A percentile compares a stretch with the other conserved stretches of the same genome.
Evolutionary conservation across 345 rosid genomes (phyloP).

Genomic region (Psidium friedrichsthalianum): DNA sequence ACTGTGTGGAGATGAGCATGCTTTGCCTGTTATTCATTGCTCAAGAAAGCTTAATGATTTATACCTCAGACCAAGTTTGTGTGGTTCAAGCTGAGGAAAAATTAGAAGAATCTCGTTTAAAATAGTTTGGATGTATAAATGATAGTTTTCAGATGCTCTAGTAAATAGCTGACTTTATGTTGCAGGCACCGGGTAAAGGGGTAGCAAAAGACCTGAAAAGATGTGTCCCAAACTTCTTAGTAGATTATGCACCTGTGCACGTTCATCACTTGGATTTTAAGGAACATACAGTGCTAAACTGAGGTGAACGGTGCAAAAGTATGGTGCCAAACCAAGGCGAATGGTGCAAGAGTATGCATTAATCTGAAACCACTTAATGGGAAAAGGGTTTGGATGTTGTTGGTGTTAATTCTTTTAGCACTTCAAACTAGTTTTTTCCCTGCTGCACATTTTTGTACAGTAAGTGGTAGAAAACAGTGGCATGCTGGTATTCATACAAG

Average conservation of each 20-base stretch:
- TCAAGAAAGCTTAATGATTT: neutral
- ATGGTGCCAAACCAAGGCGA: neutral
- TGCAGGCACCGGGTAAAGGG: neutral
- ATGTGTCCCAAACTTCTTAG: neutral
- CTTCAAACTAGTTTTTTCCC: neutral
- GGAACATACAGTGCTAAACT: neutral
- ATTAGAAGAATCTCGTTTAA: neutral
- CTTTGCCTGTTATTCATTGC: neutral
- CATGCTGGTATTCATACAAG: neutral
- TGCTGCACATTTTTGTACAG: neutral
- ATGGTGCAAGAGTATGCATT: neutral
- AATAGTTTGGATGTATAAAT: neutral
- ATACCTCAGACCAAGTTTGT: neutral
- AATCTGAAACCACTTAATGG: neutral
- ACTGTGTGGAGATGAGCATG: neutral
- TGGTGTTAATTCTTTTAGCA: neutral
- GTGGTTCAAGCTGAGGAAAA: neutral
- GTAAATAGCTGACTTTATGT: neutral
- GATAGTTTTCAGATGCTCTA: neutral
- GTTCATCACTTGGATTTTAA: neutral
- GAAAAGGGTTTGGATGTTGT: neutral
- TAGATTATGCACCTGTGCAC: neutral
- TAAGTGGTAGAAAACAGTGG: neutral
- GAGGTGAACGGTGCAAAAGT: neutral
- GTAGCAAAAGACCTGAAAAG: neutral